Base-by-base conservation (phyloP, 768 basidiomycete species). In the Hericium erinaceus region DNA sequence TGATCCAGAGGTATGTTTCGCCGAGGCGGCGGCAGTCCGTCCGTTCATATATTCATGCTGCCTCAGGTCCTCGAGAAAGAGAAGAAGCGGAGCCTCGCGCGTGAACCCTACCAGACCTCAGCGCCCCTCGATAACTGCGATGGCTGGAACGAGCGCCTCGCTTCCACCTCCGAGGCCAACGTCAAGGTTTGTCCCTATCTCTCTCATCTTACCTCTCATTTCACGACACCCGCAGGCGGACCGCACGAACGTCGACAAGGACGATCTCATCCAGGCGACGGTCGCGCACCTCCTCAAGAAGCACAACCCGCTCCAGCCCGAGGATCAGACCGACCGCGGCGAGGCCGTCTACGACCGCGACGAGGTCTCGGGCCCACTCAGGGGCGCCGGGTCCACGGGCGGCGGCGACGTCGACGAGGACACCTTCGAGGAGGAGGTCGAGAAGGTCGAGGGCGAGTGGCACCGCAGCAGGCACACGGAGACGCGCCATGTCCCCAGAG, bases 131-230 rank as follows among this genome's bases (percentile, higher is more conserved):
- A 75, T 11, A 66, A 79, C 60, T 83, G 85, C 0, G 85, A 84
- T 3, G 86, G 85, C 1, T 88, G 86, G 86, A 87, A 87, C 60
- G 86, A 88, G 62, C 67, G 69, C 24, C 76, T 88, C 12, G 86
- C 86, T 0, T 78, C 75, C 56, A 60, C 75, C 11, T 87, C 87
- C 2, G 86, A 88, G 68, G 86, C 87, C 4, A 69, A 72, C 16
- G 73, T 87, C 49, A 87, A 88, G 77, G 85, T 80, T 50, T 50
- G 22, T 33, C 28, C 44, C 5, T 26, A 4, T 26, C 26, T 26
- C 24, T 12, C 20, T 1, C 9, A 33, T 18, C 48, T 39, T 24
- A 26, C 41, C 37, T 58, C 48, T n/a, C 46, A 52, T n/a, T 28
- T n/a, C 8, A 4, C 50, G 13, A 33, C n/a, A 7, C 22, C 44